These are phyloP conservation scores for Phytophthora hibernalis DNA, from an alignment of 352 stramenopile species.

Conservation along the genomic window DNA sequence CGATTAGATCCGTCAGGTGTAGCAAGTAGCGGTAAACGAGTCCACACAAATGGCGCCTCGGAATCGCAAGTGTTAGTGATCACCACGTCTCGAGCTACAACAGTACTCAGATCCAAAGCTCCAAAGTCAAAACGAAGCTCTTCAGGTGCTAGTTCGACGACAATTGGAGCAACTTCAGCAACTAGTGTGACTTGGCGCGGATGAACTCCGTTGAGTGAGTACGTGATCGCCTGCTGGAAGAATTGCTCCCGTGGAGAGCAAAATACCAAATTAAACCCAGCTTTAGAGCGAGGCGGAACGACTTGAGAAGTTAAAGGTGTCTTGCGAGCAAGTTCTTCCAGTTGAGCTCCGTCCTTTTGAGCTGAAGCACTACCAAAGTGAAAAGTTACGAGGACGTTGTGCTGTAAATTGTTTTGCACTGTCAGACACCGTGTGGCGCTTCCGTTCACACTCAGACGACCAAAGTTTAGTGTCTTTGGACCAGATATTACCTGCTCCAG, in stretches of 20 bases:
- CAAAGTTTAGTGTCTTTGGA: slow-evolving; percentile 93
- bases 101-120: slow-evolving; percentile 52
- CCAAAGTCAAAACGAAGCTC: slow-evolving; percentile 86
- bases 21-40: slow-evolving; percentile 8
- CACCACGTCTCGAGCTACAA: slow-evolving; percentile 65
- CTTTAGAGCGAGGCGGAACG: slow-evolving; percentile 74
- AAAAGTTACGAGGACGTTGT: slow-evolving; percentile 85
- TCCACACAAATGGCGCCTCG: slow-evolving; percentile 87
- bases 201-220: slow-evolving; percentile 88
- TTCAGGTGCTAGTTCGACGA: slow-evolving; percentile 66
- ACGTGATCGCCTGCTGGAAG: slow-evolving; percentile 86
- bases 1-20: slow-evolving; percentile 31
- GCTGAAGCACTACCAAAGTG: slow-evolving; percentile 18
- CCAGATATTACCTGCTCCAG: slow-evolving; percentile 71
- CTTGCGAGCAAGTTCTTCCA: slow-evolving; percentile 70
- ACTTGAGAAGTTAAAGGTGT: slow-evolving; percentile 82
- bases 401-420: slow-evolving; percentile 89
- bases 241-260: slow-evolving; percentile 77
- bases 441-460: slow-evolving; percentile 89
- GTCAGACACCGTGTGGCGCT: slow-evolving; percentile 80
- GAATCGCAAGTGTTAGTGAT: slow-evolving; percentile 94
- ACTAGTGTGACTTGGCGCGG: slow-evolving; percentile 84
- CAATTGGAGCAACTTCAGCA: slow-evolving; percentile 91
- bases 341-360: slow-evolving; percentile 25
- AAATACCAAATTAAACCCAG: slow-evolving; percentile 93